Evolutionary conservation across 768 basidiomycete species (phyloP).

Genomic region (Royoungia palumana): DNA sequence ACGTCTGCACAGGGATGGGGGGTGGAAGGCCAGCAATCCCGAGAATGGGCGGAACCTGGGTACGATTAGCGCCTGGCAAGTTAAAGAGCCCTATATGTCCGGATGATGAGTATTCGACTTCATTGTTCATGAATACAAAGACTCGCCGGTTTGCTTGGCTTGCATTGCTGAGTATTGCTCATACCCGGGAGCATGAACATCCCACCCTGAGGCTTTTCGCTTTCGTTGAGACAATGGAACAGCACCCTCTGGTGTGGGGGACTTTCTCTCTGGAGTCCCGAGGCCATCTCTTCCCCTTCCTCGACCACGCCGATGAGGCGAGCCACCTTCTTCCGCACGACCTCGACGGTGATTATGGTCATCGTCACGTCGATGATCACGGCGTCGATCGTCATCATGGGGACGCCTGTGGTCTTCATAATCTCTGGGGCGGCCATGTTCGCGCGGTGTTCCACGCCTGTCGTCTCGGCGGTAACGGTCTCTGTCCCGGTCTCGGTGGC

Average conservation of each 20-base stretch:
- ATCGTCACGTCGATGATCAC: constrained; percentile 45
- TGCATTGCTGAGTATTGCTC: constrained; percentile 94
- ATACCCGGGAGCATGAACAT: constrained; percentile 92
- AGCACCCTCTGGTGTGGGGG: constrained; percentile 86
- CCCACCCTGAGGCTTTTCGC: constrained; percentile 92
- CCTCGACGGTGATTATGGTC: constrained; percentile 30
- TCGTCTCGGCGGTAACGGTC: constrained; percentile 45
- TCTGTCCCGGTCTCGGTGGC: constrained; percentile 30
- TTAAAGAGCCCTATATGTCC: constrained; percentile 79
- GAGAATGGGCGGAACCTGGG: constrained; percentile 79
- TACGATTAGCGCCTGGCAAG: constrained; percentile 90
- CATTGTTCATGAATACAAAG: neutral
- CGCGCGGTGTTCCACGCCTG: constrained; percentile 46
- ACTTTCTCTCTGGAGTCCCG: constrained; percentile 75
- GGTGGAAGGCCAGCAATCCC: constrained; percentile 79
- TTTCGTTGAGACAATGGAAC: constrained; percentile 81
- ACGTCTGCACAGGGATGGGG: constrained; percentile 78
- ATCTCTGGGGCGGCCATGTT: constrained; percentile 45
- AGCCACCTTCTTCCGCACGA: constrained; percentile 41
- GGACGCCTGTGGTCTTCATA: constrained; percentile 44
- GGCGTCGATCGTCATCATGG: constrained; percentile 51
- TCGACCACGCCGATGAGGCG: constrained; percentile 38
- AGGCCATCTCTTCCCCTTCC: constrained; percentile 45
- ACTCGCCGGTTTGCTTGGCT: constrained; percentile 94
- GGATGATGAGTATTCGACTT: constrained; percentile 9